Evolutionary conservation across 441 rosid species (phyloP).

Genomic region (Erodium chrysanthum): DNA sequence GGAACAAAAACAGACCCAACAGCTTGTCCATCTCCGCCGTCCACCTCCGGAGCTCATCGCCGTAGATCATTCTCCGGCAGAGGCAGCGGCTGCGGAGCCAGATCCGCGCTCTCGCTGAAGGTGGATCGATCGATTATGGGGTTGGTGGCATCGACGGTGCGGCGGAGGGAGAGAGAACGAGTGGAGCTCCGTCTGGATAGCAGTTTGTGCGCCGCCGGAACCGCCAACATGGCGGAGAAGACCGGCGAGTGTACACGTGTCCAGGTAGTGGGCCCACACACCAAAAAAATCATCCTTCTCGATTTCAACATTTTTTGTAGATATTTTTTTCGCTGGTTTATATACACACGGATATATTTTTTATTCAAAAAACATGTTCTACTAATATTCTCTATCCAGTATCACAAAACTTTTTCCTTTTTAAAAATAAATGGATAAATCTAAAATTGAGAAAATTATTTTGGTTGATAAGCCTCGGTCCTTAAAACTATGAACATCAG

Average conservation of each 20-base stretch:
- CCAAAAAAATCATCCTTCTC: neutral
- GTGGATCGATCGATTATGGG: conserved; percentile 42
- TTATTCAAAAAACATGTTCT: too few relatives aligned
- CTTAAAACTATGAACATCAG: too few relatives aligned
- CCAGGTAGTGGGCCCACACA: neutral
- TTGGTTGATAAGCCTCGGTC: too few relatives aligned
- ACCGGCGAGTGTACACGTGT: neutral
- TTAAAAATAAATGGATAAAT: too few relatives aligned
- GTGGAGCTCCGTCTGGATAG: conserved; percentile 40
- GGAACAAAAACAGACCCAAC: neutral
- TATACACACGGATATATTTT: too few relatives aligned
- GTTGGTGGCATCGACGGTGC: conserved; percentile 24
- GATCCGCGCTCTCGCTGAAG: conserved; percentile 46
- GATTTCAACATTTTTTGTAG: neutral
- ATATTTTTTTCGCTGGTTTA: too few relatives aligned
- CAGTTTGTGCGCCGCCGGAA: too few relatives aligned
- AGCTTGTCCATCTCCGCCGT: neutral
- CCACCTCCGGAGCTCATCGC: neutral
- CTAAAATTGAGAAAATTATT: too few relatives aligned
- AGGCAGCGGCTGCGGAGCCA: neutral
- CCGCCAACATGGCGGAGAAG: neutral
- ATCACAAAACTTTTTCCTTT: too few relatives aligned
- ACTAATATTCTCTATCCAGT: too few relatives aligned
- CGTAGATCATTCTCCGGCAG: neutral
- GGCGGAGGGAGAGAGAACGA: conserved; percentile 34